Evolutionary conservation across 768 basidiomycete species (phyloP).

Genomic region (Psilocybe tampanensis): DNA sequence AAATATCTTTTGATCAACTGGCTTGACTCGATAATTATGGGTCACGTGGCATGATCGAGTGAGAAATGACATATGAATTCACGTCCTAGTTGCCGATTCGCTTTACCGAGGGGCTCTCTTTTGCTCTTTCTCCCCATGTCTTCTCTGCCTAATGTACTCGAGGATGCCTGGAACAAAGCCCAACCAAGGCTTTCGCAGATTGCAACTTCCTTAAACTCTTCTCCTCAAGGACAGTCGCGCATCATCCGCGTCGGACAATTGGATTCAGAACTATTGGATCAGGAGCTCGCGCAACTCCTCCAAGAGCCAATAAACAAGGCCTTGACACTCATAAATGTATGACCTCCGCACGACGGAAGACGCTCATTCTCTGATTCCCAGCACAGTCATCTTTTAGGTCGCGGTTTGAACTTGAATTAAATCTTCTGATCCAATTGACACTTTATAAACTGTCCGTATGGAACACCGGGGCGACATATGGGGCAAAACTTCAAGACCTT

Average conservation of each 20-base stretch:
- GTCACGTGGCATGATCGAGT: slow-evolving; percentile 6
- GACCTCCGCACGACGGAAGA: slow-evolving; percentile 19
- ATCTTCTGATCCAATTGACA: slow-evolving; percentile 65
- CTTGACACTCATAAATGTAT: slow-evolving; percentile 66
- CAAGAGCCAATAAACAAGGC: slow-evolving; percentile 81
- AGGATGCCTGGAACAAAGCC: slow-evolving; percentile 65
- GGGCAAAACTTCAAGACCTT: slow-evolving; percentile 80
- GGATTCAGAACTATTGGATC: slow-evolving; percentile 89
- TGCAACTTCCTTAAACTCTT: slow-evolving; percentile 37
- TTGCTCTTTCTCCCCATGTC: slow-evolving; percentile 4
- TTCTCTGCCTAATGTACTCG: slow-evolving; percentile 40
- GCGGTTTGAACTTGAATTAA: slow-evolving; percentile 75
- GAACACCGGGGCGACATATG: slow-evolving; percentile 80
- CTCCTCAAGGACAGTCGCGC: slow-evolving; percentile 37
- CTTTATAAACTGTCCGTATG: slow-evolving; percentile 86
- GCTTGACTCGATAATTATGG: slow-evolving; percentile 12
- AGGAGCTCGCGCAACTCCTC: slow-evolving; percentile 80
- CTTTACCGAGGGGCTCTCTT: slow-evolving; percentile 5
- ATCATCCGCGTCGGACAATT: slow-evolving; percentile 86
- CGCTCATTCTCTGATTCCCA: slow-evolving; percentile 10
- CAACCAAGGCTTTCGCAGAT: slow-evolving; percentile 56
- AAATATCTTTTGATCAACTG: slow-evolving; percentile 15
- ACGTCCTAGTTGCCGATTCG: slow-evolving; percentile 5
- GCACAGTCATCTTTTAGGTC: slow-evolving; percentile 60
- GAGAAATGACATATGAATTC: slow-evolving; percentile 9